These are phyloP conservation scores for Cymbidium sinense DNA, from an alignment of 106 monocot species.

Conservation along the genomic window DNA sequence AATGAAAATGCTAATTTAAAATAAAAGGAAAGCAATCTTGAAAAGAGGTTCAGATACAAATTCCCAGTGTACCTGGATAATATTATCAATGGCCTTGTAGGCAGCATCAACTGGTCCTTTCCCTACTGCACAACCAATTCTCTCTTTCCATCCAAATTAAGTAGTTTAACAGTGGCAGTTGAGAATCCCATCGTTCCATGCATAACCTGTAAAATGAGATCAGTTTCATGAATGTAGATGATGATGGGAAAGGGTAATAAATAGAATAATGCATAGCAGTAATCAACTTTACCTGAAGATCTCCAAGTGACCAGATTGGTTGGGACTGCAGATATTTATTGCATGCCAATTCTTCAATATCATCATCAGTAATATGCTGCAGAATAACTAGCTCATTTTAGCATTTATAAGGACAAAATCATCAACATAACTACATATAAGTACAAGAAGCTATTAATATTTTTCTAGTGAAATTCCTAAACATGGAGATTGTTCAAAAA, in stretches of 20 bases:
- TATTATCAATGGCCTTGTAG: conserved; percentile 79
- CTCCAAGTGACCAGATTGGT: conserved; percentile 64
- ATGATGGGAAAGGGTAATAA: neutral
- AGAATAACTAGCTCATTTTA: neutral
- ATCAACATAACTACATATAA: neutral
- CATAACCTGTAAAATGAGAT: conserved; percentile 41
- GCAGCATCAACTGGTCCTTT: conserved; percentile 85
- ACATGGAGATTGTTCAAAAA: neutral
- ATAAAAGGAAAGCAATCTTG: neutral
- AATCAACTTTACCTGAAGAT: conserved; percentile 38
- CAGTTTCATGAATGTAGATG: neutral
- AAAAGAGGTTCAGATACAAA: neutral
- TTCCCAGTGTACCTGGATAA: conserved; percentile 44
- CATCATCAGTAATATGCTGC: conserved; percentile 74
- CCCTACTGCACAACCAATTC: conserved; percentile 56
- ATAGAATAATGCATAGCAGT: neutral
- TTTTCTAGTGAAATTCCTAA: neutral
- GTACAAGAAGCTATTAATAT: neutral
- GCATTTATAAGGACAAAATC: neutral
- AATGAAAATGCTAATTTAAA: neutral
- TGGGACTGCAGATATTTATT: conserved; percentile 7
- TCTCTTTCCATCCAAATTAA: conserved; percentile 52
- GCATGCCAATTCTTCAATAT: conserved; percentile 55
- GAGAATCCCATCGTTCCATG: no score
- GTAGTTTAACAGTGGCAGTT: conserved; percentile 74